Conservation (phyloP, 352 stramenopile species). For the Pythium utonaiense region DNA sequence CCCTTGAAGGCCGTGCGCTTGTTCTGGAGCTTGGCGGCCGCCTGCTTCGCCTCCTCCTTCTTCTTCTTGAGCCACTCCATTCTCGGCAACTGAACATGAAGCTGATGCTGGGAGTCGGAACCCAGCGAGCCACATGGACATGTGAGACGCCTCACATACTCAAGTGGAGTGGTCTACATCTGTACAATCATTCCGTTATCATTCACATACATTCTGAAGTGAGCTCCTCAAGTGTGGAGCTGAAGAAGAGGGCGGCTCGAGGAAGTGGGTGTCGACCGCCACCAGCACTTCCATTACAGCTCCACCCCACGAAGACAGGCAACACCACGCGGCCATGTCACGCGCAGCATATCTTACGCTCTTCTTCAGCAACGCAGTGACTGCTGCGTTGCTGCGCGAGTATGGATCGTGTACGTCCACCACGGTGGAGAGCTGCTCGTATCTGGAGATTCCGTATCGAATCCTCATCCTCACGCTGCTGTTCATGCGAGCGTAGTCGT, state of each 20-base stretch:
- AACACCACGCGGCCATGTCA: no score
- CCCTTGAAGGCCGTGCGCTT: slow-evolving; percentile 59
- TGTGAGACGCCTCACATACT: slow-evolving; percentile 11
- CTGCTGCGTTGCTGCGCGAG: slow-evolving; percentile 47
- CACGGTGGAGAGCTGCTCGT: no score
- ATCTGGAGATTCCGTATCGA: no score
- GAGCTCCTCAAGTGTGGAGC: no score
- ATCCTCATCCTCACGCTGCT: no score
- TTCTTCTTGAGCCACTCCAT: slow-evolving; percentile 77
- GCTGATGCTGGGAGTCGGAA: not conserved
- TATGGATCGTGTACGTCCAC: slow-evolving; percentile 52
- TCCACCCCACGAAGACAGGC: no score
- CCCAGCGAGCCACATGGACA: not conserved
- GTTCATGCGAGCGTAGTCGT: no score
- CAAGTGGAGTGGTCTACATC: no score
- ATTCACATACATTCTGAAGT: slow-evolving; percentile 15
- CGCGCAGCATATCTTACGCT: slow-evolving; percentile 54
- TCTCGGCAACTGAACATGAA: not conserved
- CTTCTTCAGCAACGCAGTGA: slow-evolving; percentile 61
- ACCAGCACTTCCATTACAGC: no score
- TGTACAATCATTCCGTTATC: not conserved
- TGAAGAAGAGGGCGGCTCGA: no score
- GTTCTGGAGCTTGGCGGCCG: slow-evolving; percentile 72
- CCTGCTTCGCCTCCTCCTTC: slow-evolving; percentile 69
- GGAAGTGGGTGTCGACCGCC: no score